Base-by-base conservation (phyloP, 2,329 filamentous ascomycete genomes). In the Aspergillus sp. region DNA sequence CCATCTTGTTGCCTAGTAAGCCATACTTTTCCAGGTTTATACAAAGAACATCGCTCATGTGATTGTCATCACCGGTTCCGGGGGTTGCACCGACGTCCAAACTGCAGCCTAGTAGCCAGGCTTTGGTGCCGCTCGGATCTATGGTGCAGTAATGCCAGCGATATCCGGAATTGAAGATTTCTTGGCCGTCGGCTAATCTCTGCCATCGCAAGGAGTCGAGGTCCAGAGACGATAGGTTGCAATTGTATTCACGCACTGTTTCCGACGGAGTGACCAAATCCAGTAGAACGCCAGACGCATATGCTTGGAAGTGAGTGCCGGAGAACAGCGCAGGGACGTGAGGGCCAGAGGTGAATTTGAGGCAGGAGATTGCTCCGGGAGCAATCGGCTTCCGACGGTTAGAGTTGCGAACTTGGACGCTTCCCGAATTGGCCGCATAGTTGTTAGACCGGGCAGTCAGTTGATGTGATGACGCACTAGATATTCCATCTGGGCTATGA, bases 111-210 rank as follows among this genome's bases (percentile, higher is more conserved):
- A 99, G 83, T 24, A 99, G 82, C 93, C 95, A 99, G 7, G 92
- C 95, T 73, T 96, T 96, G 6, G 95, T 97, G 6, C 94, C 94
- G 68, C 96, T 91, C 61, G 95, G 89, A 72, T 97, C 96, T 77
- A 97, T 90, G 3, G 92, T 96, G 74, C 95, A 98, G 73, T 99
- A 99, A 75, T 98, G 94, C 95, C 95, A 99, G 60, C 94, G 87
- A 74, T 95, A 98, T n/a, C 90, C 91, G 0, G 87, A 82, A 67
- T 90, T 90, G 78, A 97, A 99, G 36, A 99, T 89, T 72, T 99
- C 95, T 53, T 91, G 90, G 3, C 95, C 95, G 70, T 97, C 94
- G 1, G 94, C 95, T 18, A 99, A 82, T 72, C 93, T 96, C 75
- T 96, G 92, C 95, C 95, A 99, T 52, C 93, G 88, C 53, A 98